These are phyloP conservation scores for Eimeria mitis DNA, from an alignment of 169 alveolate species.

Conservation along the genomic window DNA sequence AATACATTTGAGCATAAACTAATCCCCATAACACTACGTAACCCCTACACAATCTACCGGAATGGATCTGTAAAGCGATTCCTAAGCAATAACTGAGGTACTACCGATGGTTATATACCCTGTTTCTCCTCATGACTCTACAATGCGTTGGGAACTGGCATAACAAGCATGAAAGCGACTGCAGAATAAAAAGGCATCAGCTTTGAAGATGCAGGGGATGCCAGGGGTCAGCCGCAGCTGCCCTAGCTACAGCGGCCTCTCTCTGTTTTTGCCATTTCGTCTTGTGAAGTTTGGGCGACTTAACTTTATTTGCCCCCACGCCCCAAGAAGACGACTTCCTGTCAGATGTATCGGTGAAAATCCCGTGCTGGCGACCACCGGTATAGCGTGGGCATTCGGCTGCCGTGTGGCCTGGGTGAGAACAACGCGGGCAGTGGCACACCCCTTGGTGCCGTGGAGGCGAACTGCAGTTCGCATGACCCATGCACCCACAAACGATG, in stretches of 20 bases:
- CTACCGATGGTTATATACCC: no score
- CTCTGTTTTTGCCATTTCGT: slow-evolving; percentile 32
- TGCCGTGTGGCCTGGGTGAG: slow-evolving; percentile 31
- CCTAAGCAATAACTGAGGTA: not conserved
- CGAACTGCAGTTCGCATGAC: slow-evolving; percentile 41
- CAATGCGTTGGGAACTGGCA: not conserved
- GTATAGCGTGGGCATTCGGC: slow-evolving; percentile 14
- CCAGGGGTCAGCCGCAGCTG: slow-evolving; percentile 64
- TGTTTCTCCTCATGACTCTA: not conserved
- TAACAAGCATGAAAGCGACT: not conserved
- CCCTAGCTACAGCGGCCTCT: slow-evolving; percentile 9
- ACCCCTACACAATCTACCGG: not conserved
- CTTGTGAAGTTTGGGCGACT: not conserved
- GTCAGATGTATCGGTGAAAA: not conserved
- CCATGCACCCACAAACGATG: slow-evolving; percentile 41
- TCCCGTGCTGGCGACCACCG: not conserved
- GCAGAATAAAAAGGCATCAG: not conserved
- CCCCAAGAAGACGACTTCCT: not conserved
- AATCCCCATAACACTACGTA: not conserved
- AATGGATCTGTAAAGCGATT: not conserved
- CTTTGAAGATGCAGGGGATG: slow-evolving; percentile 36
- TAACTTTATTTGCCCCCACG: not conserved
- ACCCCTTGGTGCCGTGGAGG: slow-evolving; percentile 21
- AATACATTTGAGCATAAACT: no score
- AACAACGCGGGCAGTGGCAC: slow-evolving; percentile 29